Conservation (phyloP, 2,329 filamentous ascomycete genomes). For the Lachnellula arida region DNA sequence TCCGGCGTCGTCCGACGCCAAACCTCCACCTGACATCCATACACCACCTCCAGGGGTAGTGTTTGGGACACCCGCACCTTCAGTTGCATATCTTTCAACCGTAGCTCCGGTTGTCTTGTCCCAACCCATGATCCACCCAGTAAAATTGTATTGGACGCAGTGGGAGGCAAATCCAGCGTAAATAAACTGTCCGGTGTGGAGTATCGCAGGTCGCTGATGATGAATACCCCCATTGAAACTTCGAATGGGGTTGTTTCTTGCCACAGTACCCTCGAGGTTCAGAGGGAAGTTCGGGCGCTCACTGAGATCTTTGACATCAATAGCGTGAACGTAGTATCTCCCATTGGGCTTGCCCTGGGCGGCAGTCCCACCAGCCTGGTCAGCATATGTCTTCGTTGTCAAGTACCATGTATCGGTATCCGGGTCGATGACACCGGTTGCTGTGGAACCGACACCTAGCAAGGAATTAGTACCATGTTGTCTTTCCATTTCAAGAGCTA, state of each 20-base stretch:
- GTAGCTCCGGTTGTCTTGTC: conserved; percentile 41
- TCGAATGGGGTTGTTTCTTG: conserved; percentile 42
- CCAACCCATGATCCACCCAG: conserved; percentile 45
- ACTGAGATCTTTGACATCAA: conserved; percentile 41
- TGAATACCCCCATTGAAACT: conserved; percentile 45
- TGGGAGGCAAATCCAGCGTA: conserved; percentile 48
- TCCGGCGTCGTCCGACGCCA: conserved; percentile 42
- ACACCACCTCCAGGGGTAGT: conserved; percentile 39
- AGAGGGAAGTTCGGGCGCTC: conserved; percentile 40
- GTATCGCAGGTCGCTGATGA: conserved; percentile 42
- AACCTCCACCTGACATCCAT: conserved; percentile 47
- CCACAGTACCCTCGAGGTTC: conserved; percentile 38
- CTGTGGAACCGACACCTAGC: conserved; percentile 39
- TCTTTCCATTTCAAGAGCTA: no score
- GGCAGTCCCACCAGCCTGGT: conserved; percentile 32
- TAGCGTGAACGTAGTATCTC: conserved; percentile 42
- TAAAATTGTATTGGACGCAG: conserved; percentile 48
- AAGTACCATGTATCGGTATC: conserved; percentile 45
- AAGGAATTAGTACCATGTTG: no score
- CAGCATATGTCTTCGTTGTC: conserved; percentile 44
- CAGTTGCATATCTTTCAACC: conserved; percentile 40
- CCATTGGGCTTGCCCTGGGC: conserved; percentile 39
- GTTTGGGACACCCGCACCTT: conserved; percentile 39
- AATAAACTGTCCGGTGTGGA: conserved; percentile 42
- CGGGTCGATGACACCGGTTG: conserved; percentile 48